phyloP scores from a whole-genome alignment of 148 eudicot genomes.

The Cornus kousa region DNA sequence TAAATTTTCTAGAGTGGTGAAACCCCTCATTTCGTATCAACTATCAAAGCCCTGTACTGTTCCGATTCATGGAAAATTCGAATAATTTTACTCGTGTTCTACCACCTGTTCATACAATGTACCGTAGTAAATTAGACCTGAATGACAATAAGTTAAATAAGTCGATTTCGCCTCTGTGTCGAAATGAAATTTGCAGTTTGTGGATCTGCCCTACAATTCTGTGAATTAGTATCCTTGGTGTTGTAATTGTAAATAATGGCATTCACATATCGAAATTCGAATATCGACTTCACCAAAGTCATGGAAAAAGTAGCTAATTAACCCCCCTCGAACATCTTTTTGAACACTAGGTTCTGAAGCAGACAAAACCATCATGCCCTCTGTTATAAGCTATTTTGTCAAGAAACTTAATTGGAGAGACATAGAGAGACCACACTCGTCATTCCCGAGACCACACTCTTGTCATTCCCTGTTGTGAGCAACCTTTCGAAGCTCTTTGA shows the following conservation, averaged over 20 bases:
- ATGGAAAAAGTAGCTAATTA: constrained; percentile 55
- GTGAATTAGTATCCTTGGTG: constrained; percentile 10
- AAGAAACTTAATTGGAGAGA: constrained; percentile 77
- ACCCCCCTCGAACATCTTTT: constrained; percentile 35
- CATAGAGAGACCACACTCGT: constrained; percentile 7
- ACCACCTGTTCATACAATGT: constrained; percentile 51
- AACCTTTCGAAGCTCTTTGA: too few species aligned
- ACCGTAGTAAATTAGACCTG: constrained; percentile 48
- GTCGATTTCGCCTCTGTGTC: constrained; percentile 48
- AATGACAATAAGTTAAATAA: constrained; percentile 62
- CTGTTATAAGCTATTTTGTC: constrained; percentile 62
- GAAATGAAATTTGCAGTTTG: constrained; percentile 37
- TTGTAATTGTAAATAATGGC: constrained; percentile 45
- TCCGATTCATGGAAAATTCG: constrained; percentile 65
- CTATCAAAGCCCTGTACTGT: constrained; percentile 28
- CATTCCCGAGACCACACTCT: too few species aligned
- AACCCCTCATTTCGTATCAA: constrained; percentile 44
- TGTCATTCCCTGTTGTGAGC: too few species aligned
- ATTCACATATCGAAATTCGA: constrained; percentile 44
- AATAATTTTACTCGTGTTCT: constrained; percentile 52
- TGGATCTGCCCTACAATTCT: constrained; percentile 59
- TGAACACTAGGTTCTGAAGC: constrained; percentile 58
- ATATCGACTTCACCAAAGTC: constrained; percentile 58
- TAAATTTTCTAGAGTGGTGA: too few species aligned
- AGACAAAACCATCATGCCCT: constrained; percentile 76